Conservation (phyloP, 2,329 filamentous ascomycete species). For the Cadophora malorum region DNA sequence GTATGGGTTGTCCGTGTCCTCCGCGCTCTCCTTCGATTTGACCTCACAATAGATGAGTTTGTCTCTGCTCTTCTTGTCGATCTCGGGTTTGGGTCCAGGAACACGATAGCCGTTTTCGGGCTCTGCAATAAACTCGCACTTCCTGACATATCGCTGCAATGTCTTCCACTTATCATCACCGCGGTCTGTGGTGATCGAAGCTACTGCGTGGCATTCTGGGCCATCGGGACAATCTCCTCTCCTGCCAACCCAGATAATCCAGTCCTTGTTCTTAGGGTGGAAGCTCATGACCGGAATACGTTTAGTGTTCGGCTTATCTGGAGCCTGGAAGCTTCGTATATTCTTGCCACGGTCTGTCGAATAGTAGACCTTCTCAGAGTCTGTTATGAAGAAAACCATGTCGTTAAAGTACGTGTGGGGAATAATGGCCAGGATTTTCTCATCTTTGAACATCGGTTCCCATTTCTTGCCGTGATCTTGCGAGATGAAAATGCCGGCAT, state of each 20-base stretch:
- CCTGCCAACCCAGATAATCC: constrained; percentile 87
- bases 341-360: constrained; percentile 79
- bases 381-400: constrained; percentile 84
- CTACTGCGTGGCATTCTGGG: constrained; percentile 70
- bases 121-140: constrained; percentile 85
- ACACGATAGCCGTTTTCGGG: constrained; percentile 53
- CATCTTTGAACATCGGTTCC: constrained; percentile 72
- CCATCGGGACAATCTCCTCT: constrained; percentile 65
- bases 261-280: constrained; percentile 84
- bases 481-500: constrained; percentile 68
- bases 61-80: constrained; percentile 52
- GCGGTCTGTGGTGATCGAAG: constrained; percentile 79
- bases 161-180: constrained; percentile 80
- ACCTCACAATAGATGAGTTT: constrained; percentile 64
- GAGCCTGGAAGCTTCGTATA: constrained; percentile 77
- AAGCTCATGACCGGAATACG: constrained; percentile 70
- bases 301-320: constrained; percentile 54
- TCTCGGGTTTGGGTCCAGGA: constrained; percentile 46
- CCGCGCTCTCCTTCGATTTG: constrained; percentile 67
- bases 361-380: constrained; percentile 71
- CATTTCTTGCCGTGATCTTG: constrained; percentile 90
- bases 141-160: constrained; percentile 74
- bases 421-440: constrained; percentile 73
- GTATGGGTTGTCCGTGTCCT: constrained; percentile 66
- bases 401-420: constrained; percentile 85